Percentiles rank a stretch among this genome's conserved stretches.
phyloP scores from a whole-genome alignment of 768 basidiomycete species.

The Tulasnella sp. region DNA sequence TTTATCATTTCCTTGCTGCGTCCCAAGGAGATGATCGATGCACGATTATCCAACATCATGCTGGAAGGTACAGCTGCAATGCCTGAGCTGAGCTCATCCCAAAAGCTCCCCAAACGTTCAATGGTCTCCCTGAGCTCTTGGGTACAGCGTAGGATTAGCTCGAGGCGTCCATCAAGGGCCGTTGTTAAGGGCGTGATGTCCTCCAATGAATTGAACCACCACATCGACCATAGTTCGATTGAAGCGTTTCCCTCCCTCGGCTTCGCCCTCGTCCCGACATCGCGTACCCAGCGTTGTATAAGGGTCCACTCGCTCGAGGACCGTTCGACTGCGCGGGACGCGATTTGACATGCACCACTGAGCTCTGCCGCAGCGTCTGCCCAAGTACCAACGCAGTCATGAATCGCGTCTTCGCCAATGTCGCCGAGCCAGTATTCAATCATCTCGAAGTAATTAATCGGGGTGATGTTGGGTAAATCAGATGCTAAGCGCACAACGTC shows the following conservation, averaged over 20 bases:
- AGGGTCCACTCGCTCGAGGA: conserved; percentile 16
- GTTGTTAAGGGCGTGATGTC: not conserved
- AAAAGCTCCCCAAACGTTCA: not conserved
- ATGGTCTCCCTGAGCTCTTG: not conserved
- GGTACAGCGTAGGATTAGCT: not conserved
- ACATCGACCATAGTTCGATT: not conserved
- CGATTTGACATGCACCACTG: not conserved
- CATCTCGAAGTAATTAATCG: not conserved
- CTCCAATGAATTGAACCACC: not conserved
- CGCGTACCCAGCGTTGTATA: not conserved
- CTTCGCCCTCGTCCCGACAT: not conserved
- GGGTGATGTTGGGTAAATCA: not conserved
- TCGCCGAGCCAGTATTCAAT: not conserved
- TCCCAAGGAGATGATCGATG: not conserved
- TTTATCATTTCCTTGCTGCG: not conserved
- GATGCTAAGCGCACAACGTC: not conserved
- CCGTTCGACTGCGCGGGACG: conserved; percentile 33
- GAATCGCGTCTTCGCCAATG: not conserved
- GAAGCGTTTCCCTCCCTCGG: not conserved
- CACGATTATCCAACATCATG: not conserved
- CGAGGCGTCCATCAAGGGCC: not conserved
- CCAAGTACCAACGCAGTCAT: not conserved
- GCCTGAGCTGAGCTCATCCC: not conserved
- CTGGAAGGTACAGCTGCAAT: not conserved
- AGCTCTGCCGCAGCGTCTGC: not conserved